These are phyloP conservation scores for Agapanthus africanus DNA, from an alignment of 106 monocot genomes.

Conservation along the genomic window DNA sequence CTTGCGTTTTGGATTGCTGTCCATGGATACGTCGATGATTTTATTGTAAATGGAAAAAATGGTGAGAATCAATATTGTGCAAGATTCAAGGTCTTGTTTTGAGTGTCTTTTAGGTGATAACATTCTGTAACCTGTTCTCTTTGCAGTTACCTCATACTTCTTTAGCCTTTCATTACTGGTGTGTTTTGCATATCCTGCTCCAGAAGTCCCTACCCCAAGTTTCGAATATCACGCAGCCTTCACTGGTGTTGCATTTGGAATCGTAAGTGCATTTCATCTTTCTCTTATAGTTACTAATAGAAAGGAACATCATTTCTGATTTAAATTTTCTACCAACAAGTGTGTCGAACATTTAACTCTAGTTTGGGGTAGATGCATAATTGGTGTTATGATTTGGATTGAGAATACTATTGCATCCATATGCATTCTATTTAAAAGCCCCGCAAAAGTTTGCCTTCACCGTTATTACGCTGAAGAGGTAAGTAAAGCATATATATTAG, in stretches of 20 bases:
- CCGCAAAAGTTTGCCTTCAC: no score
- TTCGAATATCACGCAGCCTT: conserved; percentile 83
- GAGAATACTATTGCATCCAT: background rate
- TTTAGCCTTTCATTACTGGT: conserved; percentile 57
- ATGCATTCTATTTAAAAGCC: background rate
- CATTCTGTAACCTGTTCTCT: background rate
- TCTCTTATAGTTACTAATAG: no score
- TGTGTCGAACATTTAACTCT: background rate
- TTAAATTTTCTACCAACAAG: background rate
- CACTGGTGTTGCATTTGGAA: conserved; percentile 84
- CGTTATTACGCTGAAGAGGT: no score
- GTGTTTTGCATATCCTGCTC: conserved; percentile 84
- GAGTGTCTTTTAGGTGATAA: background rate
- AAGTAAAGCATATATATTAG: no score
- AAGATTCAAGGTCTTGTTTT: no score
- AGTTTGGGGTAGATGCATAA: background rate
- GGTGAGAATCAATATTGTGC: background rate
- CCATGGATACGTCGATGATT: conserved; percentile 48
- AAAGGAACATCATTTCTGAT: background rate
- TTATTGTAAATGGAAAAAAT: conserved; percentile 54
- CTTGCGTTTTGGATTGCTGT: conserved; percentile 62
- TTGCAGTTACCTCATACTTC: conserved; percentile 38
- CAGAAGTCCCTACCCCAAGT: conserved; percentile 85
- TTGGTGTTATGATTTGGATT: no score
- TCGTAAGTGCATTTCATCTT: no score